Evolutionary conservation across 352 stramenopile genomes (phyloP).

Genomic region (Thraustochytrium sp.): DNA sequence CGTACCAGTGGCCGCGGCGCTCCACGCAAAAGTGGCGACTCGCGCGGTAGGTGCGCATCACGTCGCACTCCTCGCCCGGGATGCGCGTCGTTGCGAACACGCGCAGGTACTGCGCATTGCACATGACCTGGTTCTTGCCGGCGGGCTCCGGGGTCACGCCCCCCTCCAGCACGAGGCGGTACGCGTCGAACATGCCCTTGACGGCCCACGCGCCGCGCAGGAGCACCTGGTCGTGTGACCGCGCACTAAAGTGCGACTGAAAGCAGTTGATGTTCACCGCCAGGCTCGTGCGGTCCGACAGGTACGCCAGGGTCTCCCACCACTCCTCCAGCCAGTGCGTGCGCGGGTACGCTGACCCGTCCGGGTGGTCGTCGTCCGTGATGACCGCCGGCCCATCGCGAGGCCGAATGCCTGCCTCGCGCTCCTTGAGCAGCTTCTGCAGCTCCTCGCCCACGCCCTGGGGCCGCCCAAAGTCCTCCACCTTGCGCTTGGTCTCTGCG

Average conservation of each 20-base stretch:
- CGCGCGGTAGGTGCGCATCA: conserved; percentile 10
- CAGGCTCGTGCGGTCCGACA: conserved; percentile 19
- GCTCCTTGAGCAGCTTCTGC: neutral
- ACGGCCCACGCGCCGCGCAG: conserved; percentile 26
- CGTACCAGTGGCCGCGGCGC: conserved; percentile 39
- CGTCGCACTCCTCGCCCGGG: conserved; percentile 20
- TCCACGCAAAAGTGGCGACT: conserved; percentile 27
- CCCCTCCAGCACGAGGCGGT: neutral
- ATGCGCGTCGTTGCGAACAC: conserved; percentile 39
- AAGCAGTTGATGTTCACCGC: conserved; percentile 45
- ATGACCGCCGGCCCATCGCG: neutral
- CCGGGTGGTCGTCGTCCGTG: conserved; percentile 4
- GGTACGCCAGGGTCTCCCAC: conserved; percentile 38
- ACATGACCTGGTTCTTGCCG: conserved; percentile 22
- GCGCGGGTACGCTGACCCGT: conserved; percentile 29
- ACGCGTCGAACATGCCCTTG: neutral
- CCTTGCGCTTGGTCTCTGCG: conserved; percentile 2
- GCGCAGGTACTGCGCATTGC: conserved; percentile 37
- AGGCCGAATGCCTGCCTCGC: neutral
- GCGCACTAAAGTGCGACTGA: conserved; percentile 25
- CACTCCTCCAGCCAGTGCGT: conserved; percentile 33
- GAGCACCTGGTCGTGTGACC: conserved; percentile 3
- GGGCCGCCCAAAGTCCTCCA: conserved; percentile 23
- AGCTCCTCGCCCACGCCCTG: conserved; percentile 27
- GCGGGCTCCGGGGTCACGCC: conserved; percentile 6